phyloP scores from a whole-genome alignment of 192 early-diverging fungal genomes.

The Phlyctochytrium planicorne region DNA sequence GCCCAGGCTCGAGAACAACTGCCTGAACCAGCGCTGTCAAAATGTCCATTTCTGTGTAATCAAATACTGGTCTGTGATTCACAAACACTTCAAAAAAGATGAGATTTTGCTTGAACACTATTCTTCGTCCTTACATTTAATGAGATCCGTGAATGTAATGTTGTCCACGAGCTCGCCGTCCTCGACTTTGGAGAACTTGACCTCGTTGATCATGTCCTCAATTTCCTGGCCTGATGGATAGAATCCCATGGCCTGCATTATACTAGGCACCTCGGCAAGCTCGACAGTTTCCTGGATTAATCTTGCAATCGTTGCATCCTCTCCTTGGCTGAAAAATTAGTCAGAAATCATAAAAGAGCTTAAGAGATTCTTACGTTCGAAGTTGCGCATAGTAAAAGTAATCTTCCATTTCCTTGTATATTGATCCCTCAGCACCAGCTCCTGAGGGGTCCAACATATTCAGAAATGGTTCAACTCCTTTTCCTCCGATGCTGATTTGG shows the following conservation, averaged over 20 bases:
- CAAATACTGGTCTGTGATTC: slow-evolving; percentile 52
- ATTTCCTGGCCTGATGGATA: slow-evolving; percentile 54
- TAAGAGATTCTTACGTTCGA: slow-evolving; percentile 32
- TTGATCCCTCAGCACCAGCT: slow-evolving; percentile 28
- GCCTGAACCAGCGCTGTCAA: slow-evolving; percentile 40
- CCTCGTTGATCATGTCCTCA: slow-evolving; percentile 62
- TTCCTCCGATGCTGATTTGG: slow-evolving; percentile 42
- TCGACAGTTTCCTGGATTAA: slow-evolving; percentile 41
- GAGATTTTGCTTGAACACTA: not conserved
- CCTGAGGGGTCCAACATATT: slow-evolving; percentile 47
- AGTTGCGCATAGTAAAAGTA: slow-evolving; percentile 66
- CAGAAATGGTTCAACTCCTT: slow-evolving; percentile 52
- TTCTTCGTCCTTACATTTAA: slow-evolving; percentile 37
- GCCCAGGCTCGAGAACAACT: slow-evolving; percentile 38
- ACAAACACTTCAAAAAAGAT: slow-evolving; percentile 43
- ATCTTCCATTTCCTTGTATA: slow-evolving; percentile 63
- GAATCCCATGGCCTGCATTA: slow-evolving; percentile 63
- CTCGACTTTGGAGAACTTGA: slow-evolving; percentile 42
- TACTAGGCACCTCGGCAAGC: slow-evolving; percentile 44
- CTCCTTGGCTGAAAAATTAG: slow-evolving; percentile 46
- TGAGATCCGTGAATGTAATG: slow-evolving; percentile 54
- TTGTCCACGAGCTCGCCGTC: slow-evolving; percentile 33
- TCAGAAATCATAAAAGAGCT: slow-evolving; percentile 5
- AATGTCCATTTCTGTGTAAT: slow-evolving; percentile 40
- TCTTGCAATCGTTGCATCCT: slow-evolving; percentile 42